Evolutionary conservation across 305 asterid genomes (phyloP), one percentile per base, ranked within the genome.

Genomic region (Fraxinus baroniana): DNA sequence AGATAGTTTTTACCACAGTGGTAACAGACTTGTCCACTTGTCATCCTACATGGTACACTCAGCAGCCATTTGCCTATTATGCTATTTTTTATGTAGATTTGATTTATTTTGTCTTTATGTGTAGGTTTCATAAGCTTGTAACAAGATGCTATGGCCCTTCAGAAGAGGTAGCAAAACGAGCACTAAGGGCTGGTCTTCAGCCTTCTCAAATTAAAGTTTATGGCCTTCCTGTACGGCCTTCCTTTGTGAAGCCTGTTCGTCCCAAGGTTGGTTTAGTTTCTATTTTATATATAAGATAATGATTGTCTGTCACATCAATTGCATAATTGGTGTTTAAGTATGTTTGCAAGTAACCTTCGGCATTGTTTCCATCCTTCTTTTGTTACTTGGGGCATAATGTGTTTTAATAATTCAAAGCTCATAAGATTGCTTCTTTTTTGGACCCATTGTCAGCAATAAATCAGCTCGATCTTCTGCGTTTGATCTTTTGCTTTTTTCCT

Each of bases 121-220:
- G 80, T 85, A 94, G 99, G 99, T 95, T 95, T 91, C 99, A 95
- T 94, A 95, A 95, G 91, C 99, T 95, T 57, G 99, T 95, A 44
- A 95, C 98, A 6, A 90, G 98, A 84, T 94, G 98, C 83, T 95
- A 95, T 84, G 90, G 94, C 87, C 99, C 99, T 70, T 95, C 99
- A 3, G 98, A 94, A 86, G 98, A 93, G 91, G 93, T 95, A 62
- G 93, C 98, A 76, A 92, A 90, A 90, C 91, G 99, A 82, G 99
- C 99, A 80, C 22, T 87, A 76, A 91, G 94, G 89, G 98, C 98
- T 80, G 98, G 99, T 78, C 90, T 95, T 76, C 91, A 91, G 80
- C 90, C 90, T 77, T 86, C 97, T 74, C 99, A 95, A 85, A 91
- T 92, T 72, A 94, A 94, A 91, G 95, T 95, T 80, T 93, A 86